Conservation (phyloP, 2,329 filamentous ascomycete genomes). For the Ascochyta clinopodiicola region DNA sequence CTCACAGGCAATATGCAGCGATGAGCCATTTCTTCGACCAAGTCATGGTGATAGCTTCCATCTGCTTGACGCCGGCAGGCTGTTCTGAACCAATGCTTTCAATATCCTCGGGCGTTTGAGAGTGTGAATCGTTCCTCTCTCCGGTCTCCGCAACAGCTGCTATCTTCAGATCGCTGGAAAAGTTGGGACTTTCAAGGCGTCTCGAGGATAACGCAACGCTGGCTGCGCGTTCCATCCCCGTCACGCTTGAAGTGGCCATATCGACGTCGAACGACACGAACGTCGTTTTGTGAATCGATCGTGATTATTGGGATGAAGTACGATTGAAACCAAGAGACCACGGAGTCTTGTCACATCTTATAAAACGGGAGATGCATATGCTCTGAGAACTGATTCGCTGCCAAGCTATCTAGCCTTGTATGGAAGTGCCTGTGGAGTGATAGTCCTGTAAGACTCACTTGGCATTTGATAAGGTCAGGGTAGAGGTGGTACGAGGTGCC, state of each 20-base stretch:
- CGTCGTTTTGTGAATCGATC: neutral
- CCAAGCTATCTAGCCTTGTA: neutral
- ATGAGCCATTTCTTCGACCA: conserved; percentile 52
- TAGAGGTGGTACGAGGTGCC: neutral
- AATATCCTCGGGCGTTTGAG: neutral
- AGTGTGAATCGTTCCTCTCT: neutral
- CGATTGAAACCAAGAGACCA: neutral
- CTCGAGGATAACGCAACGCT: neutral
- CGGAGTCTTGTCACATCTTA: neutral
- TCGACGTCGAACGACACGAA: neutral
- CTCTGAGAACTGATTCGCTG: neutral
- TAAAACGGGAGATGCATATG: neutral
- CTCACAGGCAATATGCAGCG: conserved; percentile 42
- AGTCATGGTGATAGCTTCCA: conserved; percentile 51
- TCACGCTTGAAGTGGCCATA: conserved; percentile 1
- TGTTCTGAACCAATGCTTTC: conserved; percentile 3
- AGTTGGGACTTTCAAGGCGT: neutral
- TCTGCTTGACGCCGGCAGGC: conserved; percentile 35
- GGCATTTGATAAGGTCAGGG: neutral
- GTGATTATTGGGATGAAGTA: neutral
- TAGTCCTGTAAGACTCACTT: neutral
- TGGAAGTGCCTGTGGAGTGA: neutral
- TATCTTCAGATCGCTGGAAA: neutral
- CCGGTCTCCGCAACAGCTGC: neutral
- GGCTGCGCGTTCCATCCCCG: neutral